phyloP scores from a whole-genome alignment of 2,329 filamentous ascomycete genomes.

The Talaromyces sp. region DNA sequence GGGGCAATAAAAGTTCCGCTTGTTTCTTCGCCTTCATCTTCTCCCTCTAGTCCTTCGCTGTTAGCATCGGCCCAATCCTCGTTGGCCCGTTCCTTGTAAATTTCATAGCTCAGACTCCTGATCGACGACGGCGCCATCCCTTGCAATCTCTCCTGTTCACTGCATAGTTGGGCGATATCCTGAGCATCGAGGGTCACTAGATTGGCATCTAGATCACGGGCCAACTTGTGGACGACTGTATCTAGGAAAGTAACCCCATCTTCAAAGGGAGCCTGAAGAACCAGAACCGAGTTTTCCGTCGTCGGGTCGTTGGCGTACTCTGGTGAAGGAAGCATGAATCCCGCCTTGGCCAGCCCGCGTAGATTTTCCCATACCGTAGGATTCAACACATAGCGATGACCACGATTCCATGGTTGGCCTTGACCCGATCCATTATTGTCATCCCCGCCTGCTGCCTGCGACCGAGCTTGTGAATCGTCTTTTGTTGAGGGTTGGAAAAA shows the following conservation, averaged over 20 bases:
- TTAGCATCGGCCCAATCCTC: background rate
- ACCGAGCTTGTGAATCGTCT: background rate
- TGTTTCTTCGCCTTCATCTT: constrained; percentile 36
- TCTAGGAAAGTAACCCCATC: constrained; percentile 52
- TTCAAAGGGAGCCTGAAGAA: constrained; percentile 54
- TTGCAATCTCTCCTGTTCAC: constrained; percentile 35
- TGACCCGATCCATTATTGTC: background rate
- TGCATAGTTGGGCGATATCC: constrained; percentile 40
- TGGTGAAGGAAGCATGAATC: constrained; percentile 37
- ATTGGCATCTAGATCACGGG: constrained; percentile 47
- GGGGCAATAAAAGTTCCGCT: constrained; percentile 1
- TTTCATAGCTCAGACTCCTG: constrained; percentile 49
- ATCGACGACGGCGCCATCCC: constrained; percentile 28
- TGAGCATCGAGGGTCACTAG: constrained; percentile 40
- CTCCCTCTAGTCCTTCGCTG: constrained; percentile 41
- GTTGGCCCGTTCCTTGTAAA: constrained; percentile 29
- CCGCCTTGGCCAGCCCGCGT: constrained; percentile 45
- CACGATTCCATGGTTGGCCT: background rate
- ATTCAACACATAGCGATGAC: constrained; percentile 33
- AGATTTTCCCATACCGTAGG: constrained; percentile 44
- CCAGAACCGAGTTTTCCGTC: constrained; percentile 49
- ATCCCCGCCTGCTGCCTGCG: background rate
- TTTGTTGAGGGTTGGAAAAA: background rate
- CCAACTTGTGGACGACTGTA: constrained; percentile 57
- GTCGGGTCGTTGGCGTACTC: constrained; percentile 42